Percentiles rank a stretch among this genome's conserved stretches.
phyloP scores from a whole-genome alignment of 441 rosid genomes.

The Manihot esculenta region DNA sequence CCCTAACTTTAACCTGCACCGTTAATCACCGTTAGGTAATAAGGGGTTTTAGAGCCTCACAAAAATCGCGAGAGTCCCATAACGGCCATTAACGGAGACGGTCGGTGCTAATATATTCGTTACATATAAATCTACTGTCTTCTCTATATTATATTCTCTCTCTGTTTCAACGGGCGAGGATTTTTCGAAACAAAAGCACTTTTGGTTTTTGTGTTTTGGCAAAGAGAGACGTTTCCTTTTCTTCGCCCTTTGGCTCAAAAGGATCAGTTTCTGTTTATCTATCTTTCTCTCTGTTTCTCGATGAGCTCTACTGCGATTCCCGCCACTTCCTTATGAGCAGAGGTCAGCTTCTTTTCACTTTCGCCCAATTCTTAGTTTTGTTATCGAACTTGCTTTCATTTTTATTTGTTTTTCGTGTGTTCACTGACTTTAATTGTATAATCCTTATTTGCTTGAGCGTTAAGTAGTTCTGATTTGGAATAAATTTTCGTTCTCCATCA shows the following conservation, averaged over 20 bases:
- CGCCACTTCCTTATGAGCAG: slow-evolving; percentile 46
- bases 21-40: slow-evolving; percentile 39
- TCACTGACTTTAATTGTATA: slow-evolving; percentile 22
- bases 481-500: slow-evolving; percentile 6
- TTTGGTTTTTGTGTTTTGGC: slow-evolving; percentile 4
- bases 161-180: slow-evolving; percentile 88
- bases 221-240: slow-evolving; percentile 26
- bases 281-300: slow-evolving; percentile 12
- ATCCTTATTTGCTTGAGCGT: slow-evolving; percentile 19
- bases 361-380: neutral
- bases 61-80: neutral
- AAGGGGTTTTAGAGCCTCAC: neutral
- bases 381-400: slow-evolving; percentile 3
- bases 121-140: slow-evolving; percentile 37
- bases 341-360: slow-evolving; percentile 43
- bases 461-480: slow-evolving; percentile 31
- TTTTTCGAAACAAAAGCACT: slow-evolving; percentile 45
- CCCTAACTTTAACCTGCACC: slow-evolving; percentile 31
- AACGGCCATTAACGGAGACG: slow-evolving; percentile 74
- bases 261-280: slow-evolving; percentile 15
- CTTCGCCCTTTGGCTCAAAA: slow-evolving; percentile 24
- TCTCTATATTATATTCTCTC: slow-evolving; percentile 23
- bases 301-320: slow-evolving; percentile 59
- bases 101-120: slow-evolving; percentile 71
- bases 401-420: neutral